Base-by-base conservation (phyloP, 495 filamentous ascomycete species). In the Talaromyces ruber region DNA sequence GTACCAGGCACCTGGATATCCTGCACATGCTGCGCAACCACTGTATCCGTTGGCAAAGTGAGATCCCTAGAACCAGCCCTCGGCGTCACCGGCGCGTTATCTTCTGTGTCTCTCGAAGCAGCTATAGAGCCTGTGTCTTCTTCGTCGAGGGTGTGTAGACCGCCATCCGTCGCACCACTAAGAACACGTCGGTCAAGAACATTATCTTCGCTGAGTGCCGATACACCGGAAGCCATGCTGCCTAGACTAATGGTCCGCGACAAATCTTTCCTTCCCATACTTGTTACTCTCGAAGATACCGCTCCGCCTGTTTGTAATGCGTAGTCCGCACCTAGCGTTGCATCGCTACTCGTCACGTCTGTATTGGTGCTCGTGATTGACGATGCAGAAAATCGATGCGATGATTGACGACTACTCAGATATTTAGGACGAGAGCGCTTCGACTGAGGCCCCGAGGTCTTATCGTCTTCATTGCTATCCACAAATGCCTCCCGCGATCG, bases 141-240 rank as follows among this genome's bases (percentile, higher is more conserved):
- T 65, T 90, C 86, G 26, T 84, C 74, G 22, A 90, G 70, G 4
- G 85, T 82, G 4, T 83, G 76, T 65, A 91, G 65, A 68, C 80
- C 76, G 62, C 82, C 70, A 74, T 86, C 81, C 24, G 74, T 68
- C 14, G 67, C 72, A 16, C 71, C 71, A 51, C 67, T 76, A 6
- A 69, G 63, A 66, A 63, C 74, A 37, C 68, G 72, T 63, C 69
- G 79, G 37, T 78, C 77, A 16, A 75, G 68, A 61, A 69, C 69
- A 53, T 76, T 78, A 59, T 79, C 81, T 58, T 92, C 91, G 58
- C 85, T 85, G 61, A 86, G 82, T 18, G 87, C 88, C 22, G 93
- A 93, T 24, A 96, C 83, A 1, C 90, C 92, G 16, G 92, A 97
- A n/a, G 90, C 91, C 79, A 97, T 92, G 66, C 93, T 97, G 11